Conservation (phyloP, 257 asterid species). For the Eucommia ulmoides region DNA sequence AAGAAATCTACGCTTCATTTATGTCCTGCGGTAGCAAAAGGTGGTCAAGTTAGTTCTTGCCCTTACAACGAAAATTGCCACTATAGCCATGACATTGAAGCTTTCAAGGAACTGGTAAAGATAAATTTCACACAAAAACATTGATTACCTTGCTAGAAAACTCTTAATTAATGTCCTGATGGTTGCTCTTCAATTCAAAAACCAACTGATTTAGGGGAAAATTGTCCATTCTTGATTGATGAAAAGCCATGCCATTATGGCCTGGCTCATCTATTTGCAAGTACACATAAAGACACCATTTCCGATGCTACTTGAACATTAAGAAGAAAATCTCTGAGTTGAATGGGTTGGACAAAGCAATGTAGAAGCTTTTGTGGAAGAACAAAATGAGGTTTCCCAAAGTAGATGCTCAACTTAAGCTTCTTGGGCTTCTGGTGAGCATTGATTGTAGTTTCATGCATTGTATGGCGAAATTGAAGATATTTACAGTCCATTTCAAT, state of each 20-base stretch:
- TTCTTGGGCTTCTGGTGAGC: conserved; percentile 66
- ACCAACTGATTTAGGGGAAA: conserved; percentile 79
- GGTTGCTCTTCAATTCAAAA: conserved; percentile 35
- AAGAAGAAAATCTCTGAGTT: conserved; percentile 32
- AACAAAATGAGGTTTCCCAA: conserved; percentile 75
- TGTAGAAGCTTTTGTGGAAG: conserved; percentile 94
- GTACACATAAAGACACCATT: conserved; percentile 46
- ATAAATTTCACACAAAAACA: background rate
- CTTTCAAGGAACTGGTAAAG: conserved; percentile 59
- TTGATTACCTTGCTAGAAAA: background rate
- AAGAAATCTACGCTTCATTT: conserved; percentile 59
- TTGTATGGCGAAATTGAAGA: too few relatives aligned
- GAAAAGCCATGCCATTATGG: conserved; percentile 76
- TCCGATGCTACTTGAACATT: conserved; percentile 8
- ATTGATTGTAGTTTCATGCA: too few relatives aligned
- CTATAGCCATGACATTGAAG: conserved; percentile 81
- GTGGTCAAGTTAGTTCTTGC: conserved; percentile 54
- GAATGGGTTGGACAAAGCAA: conserved; percentile 61
- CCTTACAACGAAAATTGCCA: conserved; percentile 61
- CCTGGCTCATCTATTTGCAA: conserved; percentile 66
- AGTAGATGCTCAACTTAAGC: conserved; percentile 63
- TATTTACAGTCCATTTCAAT: too few relatives aligned
- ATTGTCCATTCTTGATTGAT: conserved; percentile 53
- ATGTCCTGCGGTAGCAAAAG: conserved; percentile 78
- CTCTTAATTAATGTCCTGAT: too few relatives aligned